A percentile compares a stretch with the other conserved stretches of the same genome.
phyloP scores from a whole-genome alignment of 768 basidiomycete species.

The Amylocystis lapponica region DNA sequence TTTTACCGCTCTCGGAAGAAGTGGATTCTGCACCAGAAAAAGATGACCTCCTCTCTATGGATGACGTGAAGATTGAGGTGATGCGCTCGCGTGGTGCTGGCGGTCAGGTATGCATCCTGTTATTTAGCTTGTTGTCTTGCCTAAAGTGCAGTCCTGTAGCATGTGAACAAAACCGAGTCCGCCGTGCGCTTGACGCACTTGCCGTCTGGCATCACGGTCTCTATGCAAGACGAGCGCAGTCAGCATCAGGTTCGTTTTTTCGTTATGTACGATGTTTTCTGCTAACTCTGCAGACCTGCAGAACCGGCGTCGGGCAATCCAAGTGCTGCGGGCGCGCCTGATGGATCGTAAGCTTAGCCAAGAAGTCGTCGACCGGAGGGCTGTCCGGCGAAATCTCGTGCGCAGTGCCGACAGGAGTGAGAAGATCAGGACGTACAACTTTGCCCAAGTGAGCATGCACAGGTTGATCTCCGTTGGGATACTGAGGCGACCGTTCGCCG shows the following conservation, averaged over 20 bases:
- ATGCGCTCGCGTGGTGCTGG: slow-evolving; percentile 98
- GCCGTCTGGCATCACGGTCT: slow-evolving; percentile 90
- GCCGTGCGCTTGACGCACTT: slow-evolving; percentile 91
- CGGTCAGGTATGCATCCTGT: slow-evolving; percentile 63
- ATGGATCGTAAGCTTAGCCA: slow-evolving; percentile 72
- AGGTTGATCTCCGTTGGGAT: background rate
- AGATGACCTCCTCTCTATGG: slow-evolving; percentile 69
- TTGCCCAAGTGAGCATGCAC: slow-evolving; percentile 56
- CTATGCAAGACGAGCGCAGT: slow-evolving; percentile 96
- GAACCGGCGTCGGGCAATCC: slow-evolving; percentile 93
- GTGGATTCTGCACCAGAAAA: slow-evolving; percentile 36
- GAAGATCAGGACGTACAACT: slow-evolving; percentile 96
- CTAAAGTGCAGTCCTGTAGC: too few relatives aligned
- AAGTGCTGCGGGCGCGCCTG: slow-evolving; percentile 79
- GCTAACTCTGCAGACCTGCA: slow-evolving; percentile 23
- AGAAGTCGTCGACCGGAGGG: slow-evolving; percentile 67
- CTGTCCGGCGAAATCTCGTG: slow-evolving; percentile 66
- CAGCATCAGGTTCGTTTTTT: slow-evolving; percentile 74
- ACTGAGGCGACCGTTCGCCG: too few relatives aligned
- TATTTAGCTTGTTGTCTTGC: background rate
- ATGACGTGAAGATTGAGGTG: slow-evolving; percentile 87
- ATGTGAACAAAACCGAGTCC: slow-evolving; percentile 98
- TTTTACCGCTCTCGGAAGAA: slow-evolving; percentile 76
- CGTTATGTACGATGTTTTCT: background rate
- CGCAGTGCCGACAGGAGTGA: slow-evolving; percentile 83